Base-by-base conservation (phyloP, 1,284 basidiomycete species). In the Trametes polyzona region DNA sequence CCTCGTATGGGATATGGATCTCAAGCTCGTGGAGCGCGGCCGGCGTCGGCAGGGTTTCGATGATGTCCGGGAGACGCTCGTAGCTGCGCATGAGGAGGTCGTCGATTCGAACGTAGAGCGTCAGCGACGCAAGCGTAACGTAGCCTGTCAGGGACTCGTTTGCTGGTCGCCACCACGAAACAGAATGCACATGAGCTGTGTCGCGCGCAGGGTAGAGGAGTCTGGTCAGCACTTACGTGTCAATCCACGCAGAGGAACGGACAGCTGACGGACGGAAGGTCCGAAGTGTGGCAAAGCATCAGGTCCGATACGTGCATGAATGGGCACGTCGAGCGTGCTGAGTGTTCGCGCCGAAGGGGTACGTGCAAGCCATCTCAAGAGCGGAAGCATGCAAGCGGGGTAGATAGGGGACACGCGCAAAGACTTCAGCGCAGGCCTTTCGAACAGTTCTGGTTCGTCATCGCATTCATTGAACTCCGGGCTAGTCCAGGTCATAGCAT, bases 401-500 rank as follows among this genome's bases (percentile, higher is more conserved):
- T 53, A 60, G 16, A 55, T 48, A 8, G 55, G 47, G 1, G 58
- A 57, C 1, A 57, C 37, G 30, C 48, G 42, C 17, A 57, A 42
- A 9, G 42, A 35, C 32, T 49, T 48, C 19, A 60, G 51, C 4
- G 42, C 39, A 6, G 54, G 54, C 14, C 58, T 4, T 10, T 32
- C 36, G 19, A 41, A n/a, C 12, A 32, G n/a, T 11, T 39, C 42
- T 8, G 14, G 3, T 9, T 44, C 35, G 19, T 29, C 29, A 17
- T 19, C 41, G 12, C 36, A 40, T 9, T 50, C 42, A 24, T 57
- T 39, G 35, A 39, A 37, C 7, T 50, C 48, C 10, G 47, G 23
- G 17, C 35, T 47, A 21, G 33, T 37, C 58, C 54, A 56, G 27
- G 55, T 53, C n/a, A 60, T 29, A 19, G 58, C 48, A 43, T 49